Percentiles rank a stretch among this genome's conserved stretches.
phyloP scores from a whole-genome alignment of 306 rosid genomes.

The Quercus ilex region DNA sequence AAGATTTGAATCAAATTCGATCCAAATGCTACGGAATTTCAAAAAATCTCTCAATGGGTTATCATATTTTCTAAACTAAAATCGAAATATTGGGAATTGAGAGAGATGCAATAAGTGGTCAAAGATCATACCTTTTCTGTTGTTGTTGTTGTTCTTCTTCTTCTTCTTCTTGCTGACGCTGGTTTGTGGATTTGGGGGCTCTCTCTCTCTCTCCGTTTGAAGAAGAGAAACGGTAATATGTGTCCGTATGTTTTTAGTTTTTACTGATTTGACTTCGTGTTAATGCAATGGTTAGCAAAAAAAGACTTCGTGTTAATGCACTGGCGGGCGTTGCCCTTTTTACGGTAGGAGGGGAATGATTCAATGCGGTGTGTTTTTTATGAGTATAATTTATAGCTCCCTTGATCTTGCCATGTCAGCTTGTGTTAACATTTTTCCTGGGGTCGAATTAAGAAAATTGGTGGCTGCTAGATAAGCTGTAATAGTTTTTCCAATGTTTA shows the following conservation, averaged over 20 bases:
- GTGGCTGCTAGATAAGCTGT: too few species aligned
- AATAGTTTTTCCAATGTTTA: too few species aligned
- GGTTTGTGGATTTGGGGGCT: background rate
- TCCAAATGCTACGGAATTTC: background rate
- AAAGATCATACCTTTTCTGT: background rate
- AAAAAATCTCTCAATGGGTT: background rate
- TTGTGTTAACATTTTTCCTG: too few species aligned
- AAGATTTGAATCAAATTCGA: background rate
- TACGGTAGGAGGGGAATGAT: too few species aligned
- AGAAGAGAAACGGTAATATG: background rate
- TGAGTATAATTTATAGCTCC: too few species aligned
- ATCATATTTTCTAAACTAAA: background rate
- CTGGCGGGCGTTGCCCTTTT: background rate
- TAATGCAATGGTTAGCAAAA: too few species aligned
- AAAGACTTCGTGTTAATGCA: too few species aligned
- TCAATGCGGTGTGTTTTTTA: too few species aligned
- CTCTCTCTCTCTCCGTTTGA: background rate
- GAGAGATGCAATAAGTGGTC: background rate
- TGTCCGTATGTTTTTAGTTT: background rate
- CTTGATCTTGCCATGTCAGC: too few species aligned
- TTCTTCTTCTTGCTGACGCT: background rate
- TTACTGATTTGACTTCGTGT: background rate
- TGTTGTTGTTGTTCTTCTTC: background rate
- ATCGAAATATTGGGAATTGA: background rate
- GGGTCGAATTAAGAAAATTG: too few species aligned